phyloP scores from a whole-genome alignment of 805 yeast species.

The Maudiozyma pseudohumilis region DNA sequence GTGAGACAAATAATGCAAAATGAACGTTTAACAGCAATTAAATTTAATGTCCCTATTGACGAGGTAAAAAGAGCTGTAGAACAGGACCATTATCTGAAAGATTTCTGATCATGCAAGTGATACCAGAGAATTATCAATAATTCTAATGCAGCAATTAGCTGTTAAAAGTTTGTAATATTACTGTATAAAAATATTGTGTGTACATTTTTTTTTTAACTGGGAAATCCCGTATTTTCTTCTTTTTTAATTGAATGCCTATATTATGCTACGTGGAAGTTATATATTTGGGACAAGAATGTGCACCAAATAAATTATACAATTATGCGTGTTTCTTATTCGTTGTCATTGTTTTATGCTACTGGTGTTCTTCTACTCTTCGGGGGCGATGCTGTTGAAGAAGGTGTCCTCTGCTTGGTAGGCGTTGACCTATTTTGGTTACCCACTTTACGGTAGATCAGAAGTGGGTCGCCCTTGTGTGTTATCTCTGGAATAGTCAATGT shows the following conservation, averaged over 20 bases:
- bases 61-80: conserved; percentile 54
- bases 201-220: not conserved
- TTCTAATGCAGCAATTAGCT: no score
- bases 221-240: not conserved
- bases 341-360: not conserved
- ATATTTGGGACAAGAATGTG: not conserved
- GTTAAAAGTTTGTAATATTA: no score
- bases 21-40: conserved; percentile 55
- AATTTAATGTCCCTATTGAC: conserved; percentile 60
- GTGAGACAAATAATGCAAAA: conserved; percentile 57
- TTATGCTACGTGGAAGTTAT: not conserved
- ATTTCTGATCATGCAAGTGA: conserved; percentile 8
- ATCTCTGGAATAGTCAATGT: conserved; percentile 76
- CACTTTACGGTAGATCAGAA: conserved; percentile 48
- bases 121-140: no score
- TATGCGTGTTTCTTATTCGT: no score
- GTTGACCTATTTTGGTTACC: conserved; percentile 4
- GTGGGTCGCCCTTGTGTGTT: conserved; percentile 78
- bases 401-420: not conserved
- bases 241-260: not conserved
- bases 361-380: not conserved
- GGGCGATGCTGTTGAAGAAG: not conserved
- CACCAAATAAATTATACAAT: no score
- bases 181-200: not conserved
- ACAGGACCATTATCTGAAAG: conserved; percentile 40